These are phyloP conservation scores for Phytophthora pini DNA, from an alignment of 352 stramenopile species.

Conservation along the genomic window DNA sequence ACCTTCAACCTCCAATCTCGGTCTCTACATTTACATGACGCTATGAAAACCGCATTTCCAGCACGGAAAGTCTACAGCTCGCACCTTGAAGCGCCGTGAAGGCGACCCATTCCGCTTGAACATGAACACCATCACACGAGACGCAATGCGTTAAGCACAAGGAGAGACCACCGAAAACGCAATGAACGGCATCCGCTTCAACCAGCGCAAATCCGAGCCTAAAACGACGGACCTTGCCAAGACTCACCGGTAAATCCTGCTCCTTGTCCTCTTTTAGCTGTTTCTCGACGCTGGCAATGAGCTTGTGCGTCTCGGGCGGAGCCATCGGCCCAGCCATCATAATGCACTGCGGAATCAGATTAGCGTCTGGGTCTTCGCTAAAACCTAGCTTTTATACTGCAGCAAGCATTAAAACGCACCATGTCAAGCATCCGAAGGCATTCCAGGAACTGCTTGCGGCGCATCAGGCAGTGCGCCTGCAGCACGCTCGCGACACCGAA, in stretches of 20 bases:
- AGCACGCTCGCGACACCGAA: slow-evolving; percentile 67
- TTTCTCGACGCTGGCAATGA: slow-evolving; percentile 52
- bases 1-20: slow-evolving; percentile 10
- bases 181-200: slow-evolving; percentile 19
- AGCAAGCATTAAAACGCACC: slow-evolving; percentile 37
- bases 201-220: slow-evolving; percentile 2
- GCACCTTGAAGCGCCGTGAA: slow-evolving; percentile 32
- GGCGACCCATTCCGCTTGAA: slow-evolving; percentile 18
- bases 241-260: slow-evolving; percentile 11
- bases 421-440: slow-evolving; percentile 66
- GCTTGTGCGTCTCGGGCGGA: slow-evolving; percentile 44
- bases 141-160: slow-evolving; percentile 30
- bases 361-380: neutral
- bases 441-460: slow-evolving; percentile 28
- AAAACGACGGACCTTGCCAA: slow-evolving; percentile 2
- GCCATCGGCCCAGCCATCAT: slow-evolving; percentile 80
- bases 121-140: slow-evolving; percentile 17
- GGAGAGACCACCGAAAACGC: slow-evolving; percentile 26
- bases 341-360: slow-evolving; percentile 43
- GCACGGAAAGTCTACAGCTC: neutral
- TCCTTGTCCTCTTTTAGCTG: slow-evolving; percentile 16
- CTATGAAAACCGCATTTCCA: slow-evolving; percentile 3
- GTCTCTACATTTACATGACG: slow-evolving; percentile 25
- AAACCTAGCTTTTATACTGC: slow-evolving; percentile 1
- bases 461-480: slow-evolving; percentile 47